These are phyloP conservation scores for Xylaria flabelliformis DNA, from an alignment of 495 filamentous ascomycete genomes.

Conservation along the genomic window DNA sequence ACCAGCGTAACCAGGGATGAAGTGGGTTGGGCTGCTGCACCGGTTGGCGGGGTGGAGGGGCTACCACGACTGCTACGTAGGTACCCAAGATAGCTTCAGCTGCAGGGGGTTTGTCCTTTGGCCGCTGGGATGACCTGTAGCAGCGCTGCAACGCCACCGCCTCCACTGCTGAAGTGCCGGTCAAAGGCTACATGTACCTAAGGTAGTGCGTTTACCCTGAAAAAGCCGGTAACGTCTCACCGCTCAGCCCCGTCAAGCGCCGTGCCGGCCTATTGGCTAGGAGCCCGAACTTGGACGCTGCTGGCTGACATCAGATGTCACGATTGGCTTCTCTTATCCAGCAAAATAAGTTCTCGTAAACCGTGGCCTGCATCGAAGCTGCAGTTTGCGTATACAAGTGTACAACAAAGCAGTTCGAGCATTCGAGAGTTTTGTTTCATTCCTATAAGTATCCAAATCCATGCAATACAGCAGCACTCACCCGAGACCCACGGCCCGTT, in stretches of 20 bases:
- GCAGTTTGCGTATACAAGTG: background rate
- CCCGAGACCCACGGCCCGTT: slow-evolving; percentile 24
- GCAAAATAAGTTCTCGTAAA: background rate
- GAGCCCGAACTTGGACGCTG: background rate
- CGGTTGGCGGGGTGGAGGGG: slow-evolving; percentile 24
- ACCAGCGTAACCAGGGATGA: background rate
- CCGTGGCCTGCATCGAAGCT: slow-evolving; percentile 12
- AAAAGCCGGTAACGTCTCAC: slow-evolving; percentile 23
- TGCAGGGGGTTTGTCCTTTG: background rate
- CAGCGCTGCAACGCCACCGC: slow-evolving; percentile 3
- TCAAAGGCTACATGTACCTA: too few species aligned
- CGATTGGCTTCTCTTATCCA: slow-evolving; percentile 16
- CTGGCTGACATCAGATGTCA: slow-evolving; percentile 19
- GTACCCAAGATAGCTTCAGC: slow-evolving; percentile 20
- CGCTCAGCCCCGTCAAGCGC: slow-evolving; percentile 28
- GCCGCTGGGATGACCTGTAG: slow-evolving; percentile 10
- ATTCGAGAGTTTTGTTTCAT: background rate
- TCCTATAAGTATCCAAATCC: background rate
- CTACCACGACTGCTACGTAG: slow-evolving; percentile 1
- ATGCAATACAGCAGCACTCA: slow-evolving; percentile 3
- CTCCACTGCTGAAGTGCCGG: slow-evolving; percentile 18
- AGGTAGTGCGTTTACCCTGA: slow-evolving; percentile 9
- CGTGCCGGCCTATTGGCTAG: slow-evolving; percentile 18
- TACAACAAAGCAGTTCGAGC: background rate
- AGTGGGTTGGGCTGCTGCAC: slow-evolving; percentile 19